A percentile compares a stretch with the other conserved stretches of the same genome.
Conservation (phyloP, 1,284 basidiomycete species). For the Boletellus deceptivus region DNA sequence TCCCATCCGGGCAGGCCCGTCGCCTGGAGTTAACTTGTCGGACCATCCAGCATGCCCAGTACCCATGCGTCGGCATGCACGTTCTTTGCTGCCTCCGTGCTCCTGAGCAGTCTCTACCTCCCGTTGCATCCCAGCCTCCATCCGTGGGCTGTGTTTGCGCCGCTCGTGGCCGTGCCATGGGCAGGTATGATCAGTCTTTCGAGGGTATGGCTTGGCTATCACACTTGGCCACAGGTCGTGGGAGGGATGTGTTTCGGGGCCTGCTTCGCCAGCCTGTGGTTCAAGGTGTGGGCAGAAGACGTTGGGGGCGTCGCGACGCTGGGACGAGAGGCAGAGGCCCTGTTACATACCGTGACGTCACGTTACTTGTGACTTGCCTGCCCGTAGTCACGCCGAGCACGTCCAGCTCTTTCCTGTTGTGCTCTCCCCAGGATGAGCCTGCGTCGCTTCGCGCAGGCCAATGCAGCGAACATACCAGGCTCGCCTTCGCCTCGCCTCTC, state of each 20-base stretch:
- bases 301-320: slow-evolving; percentile 20
- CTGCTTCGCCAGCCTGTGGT: slow-evolving; percentile 59
- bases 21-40: slow-evolving; percentile 12
- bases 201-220: slow-evolving; percentile 78
- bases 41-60: slow-evolving; percentile 74
- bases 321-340: slow-evolving; percentile 12
- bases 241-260: slow-evolving; percentile 66
- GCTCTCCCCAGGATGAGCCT: slow-evolving; percentile 41
- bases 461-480: slow-evolving; percentile 34
- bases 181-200: slow-evolving; percentile 59
- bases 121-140: slow-evolving; percentile 49
- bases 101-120: slow-evolving; percentile 55
- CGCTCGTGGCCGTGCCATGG: slow-evolving; percentile 53
- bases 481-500: slow-evolving; percentile 36
- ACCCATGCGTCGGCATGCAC: slow-evolving; percentile 80
- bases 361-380: slow-evolving; percentile 22
- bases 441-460: slow-evolving; percentile 51
- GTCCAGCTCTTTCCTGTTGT: slow-evolving; percentile 5
- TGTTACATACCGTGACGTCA: slow-evolving; percentile 25
- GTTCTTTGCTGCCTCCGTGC: slow-evolving; percentile 69
- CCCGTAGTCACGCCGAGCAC: slow-evolving; percentile 16
- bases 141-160: slow-evolving; percentile 38
- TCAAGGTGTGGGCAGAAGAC: slow-evolving; percentile 50
- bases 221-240: slow-evolving; percentile 71
- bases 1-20: slow-evolving; percentile 6